Evolutionary conservation across 805 yeast genomes (phyloP).

Genomic region (Alloascoidea africana): DNA sequence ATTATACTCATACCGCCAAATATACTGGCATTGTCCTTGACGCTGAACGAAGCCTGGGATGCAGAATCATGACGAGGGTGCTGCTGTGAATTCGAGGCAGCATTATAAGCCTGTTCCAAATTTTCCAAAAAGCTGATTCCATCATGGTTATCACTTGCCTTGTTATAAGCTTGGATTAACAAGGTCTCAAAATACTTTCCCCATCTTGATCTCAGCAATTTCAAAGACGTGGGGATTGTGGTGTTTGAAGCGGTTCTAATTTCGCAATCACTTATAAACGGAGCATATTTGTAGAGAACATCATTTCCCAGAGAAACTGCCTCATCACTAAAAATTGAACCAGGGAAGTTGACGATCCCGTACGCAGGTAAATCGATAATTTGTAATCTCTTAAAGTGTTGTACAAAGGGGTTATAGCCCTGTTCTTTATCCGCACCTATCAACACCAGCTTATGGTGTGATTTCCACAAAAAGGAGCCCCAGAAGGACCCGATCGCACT

Average conservation of each 20-base stretch:
- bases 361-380: slow-evolving; percentile 1
- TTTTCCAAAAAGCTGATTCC: not conserved
- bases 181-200: slow-evolving; percentile 2
- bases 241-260: not conserved
- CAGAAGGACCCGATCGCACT: not conserved
- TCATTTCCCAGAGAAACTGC: slow-evolving; percentile 2
- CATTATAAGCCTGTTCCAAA: too few species aligned
- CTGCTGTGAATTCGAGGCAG: too few species aligned
- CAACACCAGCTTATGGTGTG: slow-evolving; percentile 1
- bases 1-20: not conserved
- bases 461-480: slow-evolving; percentile 1
- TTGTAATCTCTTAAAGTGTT: not conserved
- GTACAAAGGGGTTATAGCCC: not conserved
- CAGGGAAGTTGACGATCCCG: not conserved
- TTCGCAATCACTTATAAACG: slow-evolving; percentile 1
- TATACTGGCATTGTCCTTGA: not conserved
- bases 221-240: slow-evolving; percentile 2
- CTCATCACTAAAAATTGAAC: not conserved
- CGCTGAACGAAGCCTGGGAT: not conserved
- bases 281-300: not conserved
- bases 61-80: too few species aligned
- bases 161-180: not conserved
- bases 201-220: slow-evolving; percentile 1
- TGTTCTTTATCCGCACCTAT: not conserved
- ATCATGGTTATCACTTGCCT: not conserved